Conservation (phyloP, 805 yeast species). For the Huiozyma naganishii region DNA sequence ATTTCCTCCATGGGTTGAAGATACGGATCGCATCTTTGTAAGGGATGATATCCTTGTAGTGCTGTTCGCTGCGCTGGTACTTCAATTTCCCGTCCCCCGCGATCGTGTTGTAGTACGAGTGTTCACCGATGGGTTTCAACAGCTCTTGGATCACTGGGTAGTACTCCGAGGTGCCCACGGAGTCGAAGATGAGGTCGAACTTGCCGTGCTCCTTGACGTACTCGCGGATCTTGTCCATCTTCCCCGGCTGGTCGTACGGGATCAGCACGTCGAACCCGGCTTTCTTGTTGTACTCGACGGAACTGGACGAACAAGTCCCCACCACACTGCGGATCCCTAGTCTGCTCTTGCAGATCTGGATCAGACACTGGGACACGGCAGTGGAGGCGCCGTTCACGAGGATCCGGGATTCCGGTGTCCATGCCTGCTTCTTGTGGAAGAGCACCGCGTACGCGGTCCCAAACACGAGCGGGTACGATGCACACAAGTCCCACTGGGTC, state of each 20-base stretch:
- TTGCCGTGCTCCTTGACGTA: slow-evolving; percentile 28
- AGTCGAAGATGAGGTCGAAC: slow-evolving; percentile 56
- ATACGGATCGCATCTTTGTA: slow-evolving; percentile 8
- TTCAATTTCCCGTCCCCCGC: slow-evolving; percentile 42
- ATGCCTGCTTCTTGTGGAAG: slow-evolving; percentile 22
- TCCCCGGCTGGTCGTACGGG: slow-evolving; percentile 42
- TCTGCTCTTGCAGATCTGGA: slow-evolving; percentile 45
- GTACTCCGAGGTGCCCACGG: slow-evolving; percentile 48
- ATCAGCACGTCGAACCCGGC: slow-evolving; percentile 51
- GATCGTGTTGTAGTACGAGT: slow-evolving; percentile 42
- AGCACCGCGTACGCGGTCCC: slow-evolving; percentile 47
- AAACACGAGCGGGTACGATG: slow-evolving; percentile 53
- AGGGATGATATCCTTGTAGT: slow-evolving; percentile 4
- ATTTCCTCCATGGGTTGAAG: slow-evolving; percentile 19
- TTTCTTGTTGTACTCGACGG: slow-evolving; percentile 33
- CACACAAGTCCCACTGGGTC: slow-evolving; percentile 23
- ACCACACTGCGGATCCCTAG: slow-evolving; percentile 41
- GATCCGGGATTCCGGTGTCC: slow-evolving; percentile 34
- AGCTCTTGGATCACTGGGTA: slow-evolving; percentile 32
- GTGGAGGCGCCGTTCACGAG: slow-evolving; percentile 69
- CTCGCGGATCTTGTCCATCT: slow-evolving; percentile 28
- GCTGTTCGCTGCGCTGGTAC: slow-evolving; percentile 11
- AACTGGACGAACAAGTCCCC: slow-evolving; percentile 42
- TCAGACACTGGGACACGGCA: slow-evolving; percentile 46
- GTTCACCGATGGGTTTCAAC: slow-evolving; percentile 37